A percentile compares a stretch with the other conserved stretches of the same genome.
These are phyloP conservation scores for Mangifera indica DNA, from an alignment of 345 rosid genomes.

Conservation along the genomic window DNA sequence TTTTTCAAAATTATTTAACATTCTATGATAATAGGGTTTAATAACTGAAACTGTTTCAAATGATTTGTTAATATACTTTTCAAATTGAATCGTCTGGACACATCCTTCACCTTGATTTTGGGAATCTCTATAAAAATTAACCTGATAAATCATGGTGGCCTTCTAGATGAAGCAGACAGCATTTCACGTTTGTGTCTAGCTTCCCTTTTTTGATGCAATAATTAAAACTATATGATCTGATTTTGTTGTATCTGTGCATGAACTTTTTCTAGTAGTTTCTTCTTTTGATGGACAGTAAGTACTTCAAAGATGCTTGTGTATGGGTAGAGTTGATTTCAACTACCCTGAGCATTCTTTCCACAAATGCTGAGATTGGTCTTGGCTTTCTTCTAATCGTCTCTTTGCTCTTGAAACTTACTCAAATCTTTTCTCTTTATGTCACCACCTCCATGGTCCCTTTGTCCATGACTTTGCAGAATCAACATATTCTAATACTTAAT, in stretches of 20 bases:
- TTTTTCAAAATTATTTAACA: neutral
- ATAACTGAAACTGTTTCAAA: neutral
- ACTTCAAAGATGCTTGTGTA: constrained; percentile 90
- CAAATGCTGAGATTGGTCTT: constrained; percentile 88
- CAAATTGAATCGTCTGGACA: neutral
- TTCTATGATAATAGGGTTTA: neutral
- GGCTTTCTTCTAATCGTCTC: constrained; percentile 80
- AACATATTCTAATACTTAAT: neutral
- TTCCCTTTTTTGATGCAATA: neutral
- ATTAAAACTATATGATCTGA: neutral
- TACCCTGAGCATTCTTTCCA: constrained; percentile 79
- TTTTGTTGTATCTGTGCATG: neutral
- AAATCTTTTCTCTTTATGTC: constrained; percentile 11
- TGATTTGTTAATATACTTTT: neutral
- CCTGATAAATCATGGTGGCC: neutral
- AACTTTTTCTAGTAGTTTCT: constrained; percentile 5
- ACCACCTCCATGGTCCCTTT: neutral
- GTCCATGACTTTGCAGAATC: constrained; percentile 16
- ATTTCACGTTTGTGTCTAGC: neutral
- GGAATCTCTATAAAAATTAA: neutral
- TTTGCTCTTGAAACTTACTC: constrained; percentile 64
- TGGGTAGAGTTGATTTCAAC: constrained; percentile 95
- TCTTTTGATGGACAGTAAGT: constrained; percentile 54
- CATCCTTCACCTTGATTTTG: neutral
- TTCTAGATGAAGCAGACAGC: neutral